phyloP scores from a whole-genome alignment of 2,329 filamentous ascomycete species.

The Geosmithia putterillii region DNA sequence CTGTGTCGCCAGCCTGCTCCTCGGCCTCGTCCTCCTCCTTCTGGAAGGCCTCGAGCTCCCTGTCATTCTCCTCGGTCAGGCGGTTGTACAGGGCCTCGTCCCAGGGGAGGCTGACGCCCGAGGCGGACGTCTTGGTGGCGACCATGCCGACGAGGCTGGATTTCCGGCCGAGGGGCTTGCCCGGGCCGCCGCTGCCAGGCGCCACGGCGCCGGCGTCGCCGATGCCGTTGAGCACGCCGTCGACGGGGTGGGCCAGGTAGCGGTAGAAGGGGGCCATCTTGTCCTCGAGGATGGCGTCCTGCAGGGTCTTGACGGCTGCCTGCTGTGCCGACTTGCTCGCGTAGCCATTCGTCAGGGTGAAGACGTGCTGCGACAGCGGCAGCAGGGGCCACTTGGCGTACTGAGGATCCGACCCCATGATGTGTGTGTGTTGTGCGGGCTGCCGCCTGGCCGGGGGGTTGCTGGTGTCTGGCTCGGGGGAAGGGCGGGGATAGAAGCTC shows the following conservation, averaged over 20 bases:
- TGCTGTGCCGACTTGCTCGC: constrained; percentile 55
- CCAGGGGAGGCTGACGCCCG: constrained; percentile 67
- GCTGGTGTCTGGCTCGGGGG: background rate
- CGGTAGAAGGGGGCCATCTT: constrained; percentile 84
- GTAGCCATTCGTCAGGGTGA: constrained; percentile 73
- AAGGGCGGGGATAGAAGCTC: background rate
- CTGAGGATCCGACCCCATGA: constrained; percentile 71
- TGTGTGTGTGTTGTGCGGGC: no score
- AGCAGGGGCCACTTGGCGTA: constrained; percentile 78
- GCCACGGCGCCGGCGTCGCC: constrained; percentile 47
- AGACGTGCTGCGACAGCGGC: constrained; percentile 73
- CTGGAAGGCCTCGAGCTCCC: constrained; percentile 63
- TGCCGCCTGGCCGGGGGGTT: background rate
- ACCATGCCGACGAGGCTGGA: constrained; percentile 64
- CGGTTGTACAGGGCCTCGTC: constrained; percentile 78
- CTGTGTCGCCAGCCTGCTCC: constrained; percentile 92
- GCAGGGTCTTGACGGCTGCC: constrained; percentile 57
- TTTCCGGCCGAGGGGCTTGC: constrained; percentile 54
- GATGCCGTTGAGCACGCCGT: constrained; percentile 67
- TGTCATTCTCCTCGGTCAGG: constrained; percentile 65
- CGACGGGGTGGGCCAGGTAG: constrained; percentile 68
- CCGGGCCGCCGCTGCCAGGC: no score
- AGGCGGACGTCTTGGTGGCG: constrained; percentile 53
- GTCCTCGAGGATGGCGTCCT: constrained; percentile 72
- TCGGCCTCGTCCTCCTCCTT: constrained; percentile 88